Conservation (phyloP, 139 green algal genomes). For the Helicosporidium sp. region DNA sequence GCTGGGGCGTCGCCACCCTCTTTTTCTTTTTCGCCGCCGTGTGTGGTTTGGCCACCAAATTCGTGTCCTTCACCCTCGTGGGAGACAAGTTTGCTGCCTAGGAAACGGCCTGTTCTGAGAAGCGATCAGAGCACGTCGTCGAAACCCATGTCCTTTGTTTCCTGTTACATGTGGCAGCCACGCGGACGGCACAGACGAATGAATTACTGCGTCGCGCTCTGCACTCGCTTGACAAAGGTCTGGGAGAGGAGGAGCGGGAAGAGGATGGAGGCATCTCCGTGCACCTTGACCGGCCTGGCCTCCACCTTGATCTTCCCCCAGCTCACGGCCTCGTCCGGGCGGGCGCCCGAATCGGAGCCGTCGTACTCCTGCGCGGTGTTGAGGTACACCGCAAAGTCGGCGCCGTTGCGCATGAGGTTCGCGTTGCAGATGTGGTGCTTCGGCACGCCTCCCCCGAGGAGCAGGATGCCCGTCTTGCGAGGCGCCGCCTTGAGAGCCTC, state of each 20-base stretch:
- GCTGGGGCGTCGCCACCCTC: slow-evolving; percentile 33
- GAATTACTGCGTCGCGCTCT: no score
- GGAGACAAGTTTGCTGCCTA: no score
- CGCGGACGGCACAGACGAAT: no score
- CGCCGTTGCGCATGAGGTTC: slow-evolving; percentile 95
- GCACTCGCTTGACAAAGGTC: slow-evolving; percentile 64
- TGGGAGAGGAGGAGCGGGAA: slow-evolving; percentile 86
- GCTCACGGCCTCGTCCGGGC: slow-evolving; percentile 83
- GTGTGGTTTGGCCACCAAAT: no score
- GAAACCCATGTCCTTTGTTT: no score
- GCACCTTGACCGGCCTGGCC: slow-evolving; percentile 69
- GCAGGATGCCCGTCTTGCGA: slow-evolving; percentile 71
- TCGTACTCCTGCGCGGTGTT: slow-evolving; percentile 93
- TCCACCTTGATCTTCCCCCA: slow-evolving; percentile 92
- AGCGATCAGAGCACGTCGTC: no score
- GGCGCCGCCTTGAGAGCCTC: slow-evolving; percentile 62
- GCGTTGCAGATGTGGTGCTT: slow-evolving; percentile 99
- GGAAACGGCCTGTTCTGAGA: no score
- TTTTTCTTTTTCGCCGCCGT: slow-evolving; percentile 57
- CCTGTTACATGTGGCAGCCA: no score
- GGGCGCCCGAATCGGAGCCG: slow-evolving; percentile 73
- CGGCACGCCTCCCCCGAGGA: slow-evolving; percentile 74
- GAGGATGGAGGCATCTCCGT: slow-evolving; percentile 76
- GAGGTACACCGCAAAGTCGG: slow-evolving; percentile 78
- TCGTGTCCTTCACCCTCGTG: no score